A percentile compares a stretch with the other conserved stretches of the same genome.
Conservation (phyloP, 495 filamentous ascomycete genomes). For the Aspergillus campestris region DNA sequence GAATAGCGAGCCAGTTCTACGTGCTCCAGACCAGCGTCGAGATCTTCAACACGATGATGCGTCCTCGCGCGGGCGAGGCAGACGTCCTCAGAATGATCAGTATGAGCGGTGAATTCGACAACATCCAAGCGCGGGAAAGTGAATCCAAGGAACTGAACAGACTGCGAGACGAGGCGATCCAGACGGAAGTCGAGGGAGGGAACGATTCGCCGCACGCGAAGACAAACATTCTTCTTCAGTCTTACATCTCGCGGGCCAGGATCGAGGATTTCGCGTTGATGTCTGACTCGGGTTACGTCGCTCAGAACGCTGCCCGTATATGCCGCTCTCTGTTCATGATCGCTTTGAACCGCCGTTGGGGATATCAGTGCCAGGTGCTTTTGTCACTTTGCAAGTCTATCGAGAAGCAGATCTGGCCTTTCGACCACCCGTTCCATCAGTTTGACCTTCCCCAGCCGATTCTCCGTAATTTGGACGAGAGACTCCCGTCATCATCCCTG, state of each 20-base stretch:
- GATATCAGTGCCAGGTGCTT: constrained; percentile 83
- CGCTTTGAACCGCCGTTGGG: constrained; percentile 88
- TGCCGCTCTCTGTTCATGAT: constrained; percentile 96
- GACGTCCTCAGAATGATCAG: constrained; percentile 93
- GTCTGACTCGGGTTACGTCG: constrained; percentile 88
- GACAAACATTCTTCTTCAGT: constrained; percentile 90
- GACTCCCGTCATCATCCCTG: constrained; percentile 60
- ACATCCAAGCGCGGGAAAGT: constrained; percentile 83
- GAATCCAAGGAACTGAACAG: constrained; percentile 71
- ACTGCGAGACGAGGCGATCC: constrained; percentile 55
- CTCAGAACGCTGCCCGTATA: constrained; percentile 91
- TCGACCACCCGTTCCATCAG: constrained; percentile 89
- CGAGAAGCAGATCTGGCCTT: constrained; percentile 89
- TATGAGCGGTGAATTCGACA: constrained; percentile 94
- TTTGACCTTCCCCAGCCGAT: constrained; percentile 85
- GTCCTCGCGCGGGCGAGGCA: constrained; percentile 67
- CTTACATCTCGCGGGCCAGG: constrained; percentile 83
- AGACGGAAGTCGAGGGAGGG: constrained; percentile 64
- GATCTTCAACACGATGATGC: constrained; percentile 92
- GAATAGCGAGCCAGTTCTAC: constrained; percentile 96
- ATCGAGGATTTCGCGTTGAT: constrained; percentile 88
- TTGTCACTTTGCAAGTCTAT: constrained; percentile 90
- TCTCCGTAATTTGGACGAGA: constrained; percentile 72
- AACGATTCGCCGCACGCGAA: constrained; percentile 78
- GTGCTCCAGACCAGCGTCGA: constrained; percentile 87